Percentiles rank a stretch among this genome's conserved stretches.
phyloP scores from a whole-genome alignment of 768 basidiomycete genomes.

The Lactifluus rugatus region DNA sequence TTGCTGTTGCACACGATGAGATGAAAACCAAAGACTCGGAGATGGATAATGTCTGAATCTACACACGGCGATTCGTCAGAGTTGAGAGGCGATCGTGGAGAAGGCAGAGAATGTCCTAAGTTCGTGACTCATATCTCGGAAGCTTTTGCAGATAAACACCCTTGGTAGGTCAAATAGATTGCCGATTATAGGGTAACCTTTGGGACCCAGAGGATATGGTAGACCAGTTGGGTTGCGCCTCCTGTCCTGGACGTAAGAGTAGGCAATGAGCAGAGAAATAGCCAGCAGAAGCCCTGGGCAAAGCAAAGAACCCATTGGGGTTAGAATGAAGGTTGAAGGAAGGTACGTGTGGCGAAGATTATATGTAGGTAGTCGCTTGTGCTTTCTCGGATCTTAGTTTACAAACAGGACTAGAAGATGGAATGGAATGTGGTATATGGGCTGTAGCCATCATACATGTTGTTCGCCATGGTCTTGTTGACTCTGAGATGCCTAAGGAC shows the following conservation, averaged over 20 bases:
- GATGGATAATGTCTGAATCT: constrained; percentile 26
- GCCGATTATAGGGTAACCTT: constrained; percentile 3
- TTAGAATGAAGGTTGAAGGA: neutral
- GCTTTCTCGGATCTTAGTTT: neutral
- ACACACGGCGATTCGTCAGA: neutral
- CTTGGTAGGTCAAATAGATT: constrained; percentile 21
- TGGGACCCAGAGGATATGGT: constrained; percentile 21
- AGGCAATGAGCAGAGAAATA: neutral
- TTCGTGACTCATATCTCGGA: constrained; percentile 16
- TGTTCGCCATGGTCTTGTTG: no score
- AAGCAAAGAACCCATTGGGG: constrained; percentile 6
- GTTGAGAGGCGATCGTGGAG: no score
- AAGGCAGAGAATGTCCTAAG: neutral
- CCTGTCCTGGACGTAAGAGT: constrained; percentile 11
- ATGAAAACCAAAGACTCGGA: constrained; percentile 22
- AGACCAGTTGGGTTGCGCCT: constrained; percentile 16
- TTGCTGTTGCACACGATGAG: constrained; percentile 29
- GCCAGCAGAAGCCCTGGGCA: neutral
- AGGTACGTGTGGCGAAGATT: neutral
- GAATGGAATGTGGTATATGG: neutral
- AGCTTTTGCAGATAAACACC: constrained; percentile 20
- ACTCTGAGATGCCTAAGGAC: no score
- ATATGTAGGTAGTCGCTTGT: neutral
- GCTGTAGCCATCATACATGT: no score
- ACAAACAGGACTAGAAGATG: no score